Evolutionary conservation across 2,329 filamentous ascomycete genomes (phyloP).

Genomic region (Metarhizium brunneum): DNA sequence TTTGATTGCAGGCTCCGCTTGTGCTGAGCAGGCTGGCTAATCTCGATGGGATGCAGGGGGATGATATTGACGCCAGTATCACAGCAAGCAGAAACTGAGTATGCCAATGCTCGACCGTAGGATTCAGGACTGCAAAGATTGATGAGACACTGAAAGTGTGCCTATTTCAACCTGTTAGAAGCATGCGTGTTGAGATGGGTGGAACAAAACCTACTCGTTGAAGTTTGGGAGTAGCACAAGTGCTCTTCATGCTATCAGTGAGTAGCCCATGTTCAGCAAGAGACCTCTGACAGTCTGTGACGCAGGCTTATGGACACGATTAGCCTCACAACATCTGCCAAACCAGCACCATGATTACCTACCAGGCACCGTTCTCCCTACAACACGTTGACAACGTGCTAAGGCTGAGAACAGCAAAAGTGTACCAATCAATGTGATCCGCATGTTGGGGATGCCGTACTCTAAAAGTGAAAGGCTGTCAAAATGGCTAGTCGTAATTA

Average conservation of each 20-base stretch:
- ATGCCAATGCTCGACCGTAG: slow-evolving; percentile 21
- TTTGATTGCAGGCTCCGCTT: background rate
- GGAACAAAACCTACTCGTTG: slow-evolving; percentile 4
- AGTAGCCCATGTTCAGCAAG: slow-evolving; percentile 9
- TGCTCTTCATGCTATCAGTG: slow-evolving; percentile 7
- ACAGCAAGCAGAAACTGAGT: slow-evolving; percentile 18
- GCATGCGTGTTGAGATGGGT: background rate
- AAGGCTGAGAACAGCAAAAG: slow-evolving; percentile 9
- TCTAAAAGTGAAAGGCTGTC: slow-evolving; percentile 9
- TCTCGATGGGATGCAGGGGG: slow-evolving; percentile 20
- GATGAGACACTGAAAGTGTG: slow-evolving; percentile 22
- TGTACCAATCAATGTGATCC: slow-evolving; percentile 4
- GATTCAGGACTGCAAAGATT: slow-evolving; percentile 15
- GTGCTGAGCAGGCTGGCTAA: slow-evolving; percentile 10
- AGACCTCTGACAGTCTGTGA: slow-evolving; percentile 11
- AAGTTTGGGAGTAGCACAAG: slow-evolving; percentile 8
- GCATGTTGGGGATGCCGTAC: slow-evolving; percentile 14
- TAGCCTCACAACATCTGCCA: background rate
- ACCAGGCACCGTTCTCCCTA: slow-evolving; percentile 1
- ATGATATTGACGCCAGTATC: slow-evolving; percentile 16
- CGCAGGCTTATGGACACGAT: slow-evolving; percentile 9
- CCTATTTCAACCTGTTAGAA: slow-evolving; percentile 9
- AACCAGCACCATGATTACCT: background rate
- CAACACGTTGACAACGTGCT: slow-evolving; percentile 2
- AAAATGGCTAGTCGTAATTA: slow-evolving; percentile 19